phyloP scores from a whole-genome alignment of 1,284 basidiomycete genomes.

The Rhizoctonia solani region DNA sequence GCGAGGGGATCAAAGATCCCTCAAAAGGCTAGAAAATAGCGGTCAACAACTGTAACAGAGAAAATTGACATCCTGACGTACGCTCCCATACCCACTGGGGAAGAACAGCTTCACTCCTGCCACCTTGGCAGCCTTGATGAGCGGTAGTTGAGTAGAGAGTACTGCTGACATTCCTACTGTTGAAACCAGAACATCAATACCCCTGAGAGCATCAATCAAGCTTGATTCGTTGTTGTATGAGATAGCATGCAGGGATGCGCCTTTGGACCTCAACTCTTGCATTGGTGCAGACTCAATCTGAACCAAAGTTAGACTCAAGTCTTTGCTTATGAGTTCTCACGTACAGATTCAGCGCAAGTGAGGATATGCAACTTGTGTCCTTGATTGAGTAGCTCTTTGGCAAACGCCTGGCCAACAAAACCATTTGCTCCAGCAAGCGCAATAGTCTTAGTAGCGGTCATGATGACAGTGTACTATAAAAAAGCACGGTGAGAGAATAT shows the following conservation, averaged over 20 bases:
- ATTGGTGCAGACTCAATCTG: neutral
- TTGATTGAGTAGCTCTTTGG: neutral
- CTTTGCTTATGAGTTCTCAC: neutral
- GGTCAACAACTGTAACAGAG: neutral
- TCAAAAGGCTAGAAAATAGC: slow-evolving; percentile 1
- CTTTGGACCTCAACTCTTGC: neutral
- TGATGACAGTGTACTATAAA: no score
- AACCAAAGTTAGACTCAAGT: neutral
- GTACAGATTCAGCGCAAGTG: slow-evolving; percentile 12
- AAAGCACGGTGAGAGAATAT: no score
- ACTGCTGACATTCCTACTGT: neutral
- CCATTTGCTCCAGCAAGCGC: slow-evolving; percentile 23
- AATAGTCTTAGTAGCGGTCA: slow-evolving; percentile 1
- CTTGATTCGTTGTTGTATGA: neutral
- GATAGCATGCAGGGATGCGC: neutral
- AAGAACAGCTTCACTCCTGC: neutral
- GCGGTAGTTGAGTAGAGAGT: neutral
- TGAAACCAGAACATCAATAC: slow-evolving; percentile 8
- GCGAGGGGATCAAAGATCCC: neutral
- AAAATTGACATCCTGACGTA: neutral
- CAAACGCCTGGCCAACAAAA: slow-evolving; percentile 13
- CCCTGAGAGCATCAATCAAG: neutral
- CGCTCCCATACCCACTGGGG: neutral
- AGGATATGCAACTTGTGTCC: slow-evolving; percentile 15
- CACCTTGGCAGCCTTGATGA: neutral